Conservation (phyloP, 768 basidiomycete genomes). For the Lentinula sp. region DNA sequence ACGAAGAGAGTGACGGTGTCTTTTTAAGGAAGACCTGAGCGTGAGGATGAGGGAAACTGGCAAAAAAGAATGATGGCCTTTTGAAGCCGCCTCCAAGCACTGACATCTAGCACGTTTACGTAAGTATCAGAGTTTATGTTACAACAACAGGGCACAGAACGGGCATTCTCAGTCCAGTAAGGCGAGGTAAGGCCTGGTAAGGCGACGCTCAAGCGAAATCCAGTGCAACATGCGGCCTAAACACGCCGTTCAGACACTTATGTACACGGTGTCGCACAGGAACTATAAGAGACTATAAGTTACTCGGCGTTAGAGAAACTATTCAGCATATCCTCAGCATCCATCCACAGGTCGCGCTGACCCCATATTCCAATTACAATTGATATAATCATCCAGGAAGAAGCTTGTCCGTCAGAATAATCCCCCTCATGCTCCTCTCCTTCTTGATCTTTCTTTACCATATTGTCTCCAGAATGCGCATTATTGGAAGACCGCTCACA, state of each 20-base stretch:
- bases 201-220: not conserved
- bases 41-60: not conserved
- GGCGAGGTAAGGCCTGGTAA: not conserved
- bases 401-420: slow-evolving; percentile 29
- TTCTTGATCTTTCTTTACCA: not conserved
- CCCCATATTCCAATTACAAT: slow-evolving; percentile 67
- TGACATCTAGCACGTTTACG: not conserved
- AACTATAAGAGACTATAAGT: not conserved
- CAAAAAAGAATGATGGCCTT: not conserved
- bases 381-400: slow-evolving; percentile 73
- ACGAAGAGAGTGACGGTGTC: slow-evolving; percentile 9
- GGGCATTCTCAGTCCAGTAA: not conserved
- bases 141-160: too few species aligned
- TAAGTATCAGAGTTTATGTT: not conserved
- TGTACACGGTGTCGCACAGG: not conserved
- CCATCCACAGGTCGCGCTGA: slow-evolving; percentile 76
- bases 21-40: slow-evolving; percentile 3
- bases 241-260: not conserved
- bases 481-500: slow-evolving; percentile 8
- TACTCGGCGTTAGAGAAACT: slow-evolving; percentile 8
- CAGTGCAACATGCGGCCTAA: not conserved
- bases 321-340: slow-evolving; percentile 53
- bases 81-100: not conserved
- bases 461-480: slow-evolving; percentile 4
- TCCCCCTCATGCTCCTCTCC: not conserved